phyloP scores from a whole-genome alignment of 2,329 filamentous ascomycete species.

The Corinectria fuckeliana region DNA sequence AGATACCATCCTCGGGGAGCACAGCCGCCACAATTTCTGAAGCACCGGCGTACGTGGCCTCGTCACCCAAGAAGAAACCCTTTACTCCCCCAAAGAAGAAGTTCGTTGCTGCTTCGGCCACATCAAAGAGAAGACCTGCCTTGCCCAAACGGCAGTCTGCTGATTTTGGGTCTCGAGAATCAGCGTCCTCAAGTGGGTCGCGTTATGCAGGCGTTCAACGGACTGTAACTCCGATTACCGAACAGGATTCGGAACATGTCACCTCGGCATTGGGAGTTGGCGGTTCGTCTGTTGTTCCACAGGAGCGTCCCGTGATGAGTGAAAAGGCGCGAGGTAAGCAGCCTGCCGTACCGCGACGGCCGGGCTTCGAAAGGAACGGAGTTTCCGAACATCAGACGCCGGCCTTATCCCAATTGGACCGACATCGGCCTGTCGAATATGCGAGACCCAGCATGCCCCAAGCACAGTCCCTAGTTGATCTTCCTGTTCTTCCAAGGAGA shows the following conservation, averaged over 20 bases:
- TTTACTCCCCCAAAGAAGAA: slow-evolving; percentile 41
- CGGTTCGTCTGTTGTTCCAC: slow-evolving; percentile 7
- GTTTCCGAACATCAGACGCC: slow-evolving; percentile 11
- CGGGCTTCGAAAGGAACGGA: slow-evolving; percentile 24
- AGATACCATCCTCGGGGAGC: slow-evolving; percentile 51
- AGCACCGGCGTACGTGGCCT: slow-evolving; percentile 35
- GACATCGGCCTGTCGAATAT: slow-evolving; percentile 19
- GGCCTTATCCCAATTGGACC: slow-evolving; percentile 12
- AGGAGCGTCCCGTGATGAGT: slow-evolving; percentile 40
- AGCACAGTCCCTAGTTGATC: slow-evolving; percentile 34
- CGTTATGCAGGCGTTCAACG: slow-evolving; percentile 35
- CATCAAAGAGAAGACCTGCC: slow-evolving; percentile 53
- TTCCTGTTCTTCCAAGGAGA: slow-evolving; percentile 26
- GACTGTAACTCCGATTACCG: slow-evolving; percentile 38
- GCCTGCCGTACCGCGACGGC: slow-evolving; percentile 40
- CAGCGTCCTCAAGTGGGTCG: slow-evolving; percentile 30
- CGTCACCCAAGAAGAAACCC: slow-evolving; percentile 41
- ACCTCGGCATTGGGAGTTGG: slow-evolving; percentile 2
- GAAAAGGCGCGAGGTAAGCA: slow-evolving; percentile 58
- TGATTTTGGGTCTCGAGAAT: slow-evolving; percentile 41
- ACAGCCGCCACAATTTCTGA: slow-evolving; percentile 44
- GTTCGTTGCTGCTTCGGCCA: slow-evolving; percentile 52
- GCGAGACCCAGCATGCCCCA: slow-evolving; percentile 28
- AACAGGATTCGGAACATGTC: slow-evolving; percentile 27
- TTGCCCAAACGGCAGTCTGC: slow-evolving; percentile 53